Conservation (phyloP, 148 eudicot species). For the Arctostaphylos glauca region DNA sequence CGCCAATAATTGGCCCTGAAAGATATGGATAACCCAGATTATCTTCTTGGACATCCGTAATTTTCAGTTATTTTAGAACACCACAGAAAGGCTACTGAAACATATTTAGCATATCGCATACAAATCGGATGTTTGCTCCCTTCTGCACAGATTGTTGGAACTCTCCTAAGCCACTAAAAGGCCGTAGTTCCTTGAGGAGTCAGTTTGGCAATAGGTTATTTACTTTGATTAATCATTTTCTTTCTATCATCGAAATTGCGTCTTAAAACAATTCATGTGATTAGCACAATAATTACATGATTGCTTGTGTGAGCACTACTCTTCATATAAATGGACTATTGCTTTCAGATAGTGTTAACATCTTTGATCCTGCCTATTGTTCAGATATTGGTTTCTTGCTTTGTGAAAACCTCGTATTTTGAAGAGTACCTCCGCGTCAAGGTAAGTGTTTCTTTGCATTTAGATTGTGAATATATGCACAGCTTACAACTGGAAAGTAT, state of each 20-base stretch:
- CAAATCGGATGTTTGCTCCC: background rate
- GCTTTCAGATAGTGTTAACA: background rate
- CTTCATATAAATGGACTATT: background rate
- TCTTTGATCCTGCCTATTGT: slow-evolving; percentile 12
- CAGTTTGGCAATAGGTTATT: background rate
- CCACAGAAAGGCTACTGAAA: background rate
- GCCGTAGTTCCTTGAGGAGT: background rate
- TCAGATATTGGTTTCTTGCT: slow-evolving; percentile 84
- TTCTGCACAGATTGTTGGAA: background rate
- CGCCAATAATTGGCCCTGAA: background rate
- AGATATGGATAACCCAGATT: background rate
- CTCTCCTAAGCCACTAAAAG: background rate
- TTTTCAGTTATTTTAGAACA: background rate
- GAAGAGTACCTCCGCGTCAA: slow-evolving; percentile 77
- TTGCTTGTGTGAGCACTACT: background rate
- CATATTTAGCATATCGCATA: background rate
- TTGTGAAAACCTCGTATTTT: slow-evolving; percentile 78
- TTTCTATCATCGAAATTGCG: background rate
- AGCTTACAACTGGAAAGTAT: background rate
- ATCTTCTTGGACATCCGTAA: background rate
- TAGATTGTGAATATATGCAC: background rate
- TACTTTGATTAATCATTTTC: background rate
- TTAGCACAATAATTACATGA: background rate
- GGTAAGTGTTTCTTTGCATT: slow-evolving; percentile 32
- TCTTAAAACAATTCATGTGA: background rate